Percentiles rank a stretch among this genome's conserved stretches.
phyloP scores from a whole-genome alignment of 371 early-diverging fungal species.

The Mortierella sp. region DNA sequence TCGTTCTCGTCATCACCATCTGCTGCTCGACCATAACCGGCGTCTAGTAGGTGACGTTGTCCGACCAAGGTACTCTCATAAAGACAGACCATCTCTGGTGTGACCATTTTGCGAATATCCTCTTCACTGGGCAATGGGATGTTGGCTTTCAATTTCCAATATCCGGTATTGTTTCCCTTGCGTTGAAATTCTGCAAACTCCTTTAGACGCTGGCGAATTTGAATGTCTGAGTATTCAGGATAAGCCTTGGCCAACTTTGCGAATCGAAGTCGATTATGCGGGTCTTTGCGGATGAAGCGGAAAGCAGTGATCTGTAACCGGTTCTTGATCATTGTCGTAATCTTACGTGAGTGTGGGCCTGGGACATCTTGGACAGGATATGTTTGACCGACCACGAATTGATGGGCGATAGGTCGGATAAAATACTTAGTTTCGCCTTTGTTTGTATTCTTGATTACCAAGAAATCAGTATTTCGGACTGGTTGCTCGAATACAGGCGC shows the following conservation, averaged over 20 bases:
- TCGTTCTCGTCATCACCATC: constrained; percentile 75
- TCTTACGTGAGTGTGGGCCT: constrained; percentile 97
- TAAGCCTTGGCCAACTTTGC: constrained; percentile 81
- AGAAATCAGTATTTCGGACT: constrained; percentile 81
- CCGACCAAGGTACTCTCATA: constrained; percentile 98
- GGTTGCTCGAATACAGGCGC: constrained; percentile 96
- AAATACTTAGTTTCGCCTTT: constrained; percentile 84
- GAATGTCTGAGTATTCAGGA: constrained; percentile 86
- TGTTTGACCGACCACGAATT: constrained; percentile 97
- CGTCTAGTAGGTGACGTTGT: constrained; percentile 94
- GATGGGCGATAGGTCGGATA: constrained; percentile 84
- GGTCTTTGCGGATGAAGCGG: constrained; percentile 86
- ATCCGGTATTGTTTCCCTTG: constrained; percentile 91
- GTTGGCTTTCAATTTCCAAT: constrained; percentile 93
- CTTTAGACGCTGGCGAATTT: constrained; percentile 89
- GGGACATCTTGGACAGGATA: constrained; percentile 98
- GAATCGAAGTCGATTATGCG: constrained; percentile 78
- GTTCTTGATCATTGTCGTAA: constrained; percentile 92
- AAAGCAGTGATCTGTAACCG: constrained; percentile 89
- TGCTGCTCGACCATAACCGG: constrained; percentile 85
- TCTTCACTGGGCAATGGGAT: constrained; percentile 91
- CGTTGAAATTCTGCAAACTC: constrained; percentile 97
- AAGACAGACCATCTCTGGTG: constrained; percentile 99
- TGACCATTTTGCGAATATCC: constrained; percentile 93
- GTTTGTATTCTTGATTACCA: constrained; percentile 81